Base-by-base conservation (phyloP, 2,329 filamentous ascomycete species). In the Metarhizium sp. region DNA sequence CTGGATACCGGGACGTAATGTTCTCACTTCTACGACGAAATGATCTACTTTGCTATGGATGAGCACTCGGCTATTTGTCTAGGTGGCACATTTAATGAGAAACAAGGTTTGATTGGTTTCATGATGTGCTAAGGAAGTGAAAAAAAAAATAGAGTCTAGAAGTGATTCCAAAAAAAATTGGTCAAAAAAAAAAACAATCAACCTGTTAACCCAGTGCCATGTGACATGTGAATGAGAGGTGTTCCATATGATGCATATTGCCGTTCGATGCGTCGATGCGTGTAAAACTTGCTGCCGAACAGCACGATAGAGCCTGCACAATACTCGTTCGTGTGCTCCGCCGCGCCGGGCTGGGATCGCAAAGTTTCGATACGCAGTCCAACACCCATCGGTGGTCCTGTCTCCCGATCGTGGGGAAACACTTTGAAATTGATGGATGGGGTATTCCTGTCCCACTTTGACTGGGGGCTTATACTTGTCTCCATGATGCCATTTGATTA, bases 101-200 rank as follows among this genome's bases (percentile, higher is more conserved):
- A 69, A 71, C 62, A 54, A 29, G 52, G 55, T 57, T 45, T 50
- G 43, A 50, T 18, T 16, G 42, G 30, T 53, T 55, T 54, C 51
- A 53, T 70, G 64, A 69, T 75, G 73, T 77, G 72, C 69, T 71
- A 68, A 71, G 50, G 52, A 55, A 70, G 67, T 69, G 72, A 63
- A 69, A 70, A 7, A n/a, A 73, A 72, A 70, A 42, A 43, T 76
- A 77, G 74, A 77, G 72, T 74, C 73, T 69, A 72, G 71, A 73
- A 71, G 68, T 71, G 69, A 71, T 69, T 70, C 63, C 57, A 50
- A 57, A 57, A 55, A 50, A 49, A 52, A 51, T 40, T 45, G 51
- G 46, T 50, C 45, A 34, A 53, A 32, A n/a, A 14, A 14, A 34
- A 51, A 32, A n/a, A 5, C 8, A 40, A 16, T 40, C 38, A 5